phyloP scores from a whole-genome alignment of 805 yeast genomes.

The Tetrapisispora nanseiensis region DNA sequence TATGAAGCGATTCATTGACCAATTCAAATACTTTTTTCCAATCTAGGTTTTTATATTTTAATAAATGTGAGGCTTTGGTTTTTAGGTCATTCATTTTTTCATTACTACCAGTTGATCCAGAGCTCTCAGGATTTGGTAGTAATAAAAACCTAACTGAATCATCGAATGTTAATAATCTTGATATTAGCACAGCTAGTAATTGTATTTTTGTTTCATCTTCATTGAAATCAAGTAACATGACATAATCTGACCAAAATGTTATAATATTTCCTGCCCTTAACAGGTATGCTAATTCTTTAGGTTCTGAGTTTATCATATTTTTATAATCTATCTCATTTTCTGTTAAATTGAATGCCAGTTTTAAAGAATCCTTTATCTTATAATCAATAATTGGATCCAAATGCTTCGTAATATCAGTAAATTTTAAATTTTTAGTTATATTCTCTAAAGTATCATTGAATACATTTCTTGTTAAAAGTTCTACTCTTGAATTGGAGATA shows the following conservation, averaged over 20 bases:
- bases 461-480: background rate
- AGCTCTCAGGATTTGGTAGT: background rate
- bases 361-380: background rate
- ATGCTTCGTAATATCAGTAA: background rate
- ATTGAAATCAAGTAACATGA: background rate
- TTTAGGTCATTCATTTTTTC: background rate
- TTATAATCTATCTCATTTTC: background rate
- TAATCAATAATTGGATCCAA: background rate
- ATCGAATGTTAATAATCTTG: background rate
- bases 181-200: background rate
- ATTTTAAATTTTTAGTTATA: background rate
- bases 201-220: background rate
- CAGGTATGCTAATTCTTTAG: background rate
- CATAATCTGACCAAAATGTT: background rate
- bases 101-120: background rate
- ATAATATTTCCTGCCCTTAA: background rate
- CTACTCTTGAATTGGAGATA: background rate
- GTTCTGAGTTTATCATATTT: background rate
- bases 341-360: background rate
- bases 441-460: background rate
- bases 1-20: background rate
- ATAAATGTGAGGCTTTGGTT: background rate
- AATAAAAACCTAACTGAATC: background rate
- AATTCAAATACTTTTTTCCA: background rate
- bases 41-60: background rate